These are phyloP conservation scores for Cichorium intybus DNA, from an alignment of 140 eudicot genomes.

Conservation along the genomic window DNA sequence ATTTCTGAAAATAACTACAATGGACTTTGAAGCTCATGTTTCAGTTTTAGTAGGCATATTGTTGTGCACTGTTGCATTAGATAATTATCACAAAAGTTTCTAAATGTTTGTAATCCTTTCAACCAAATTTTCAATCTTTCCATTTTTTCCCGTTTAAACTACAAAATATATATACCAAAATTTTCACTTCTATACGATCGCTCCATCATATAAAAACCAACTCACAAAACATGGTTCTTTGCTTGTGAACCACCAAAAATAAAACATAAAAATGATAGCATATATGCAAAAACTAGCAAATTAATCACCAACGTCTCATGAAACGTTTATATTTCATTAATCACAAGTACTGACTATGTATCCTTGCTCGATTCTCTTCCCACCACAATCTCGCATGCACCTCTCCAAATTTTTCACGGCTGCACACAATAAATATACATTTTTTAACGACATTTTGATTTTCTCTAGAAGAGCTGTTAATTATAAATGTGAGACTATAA, in stretches of 20 bases:
- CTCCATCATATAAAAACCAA: slow-evolving; percentile 1
- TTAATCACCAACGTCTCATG: not conserved
- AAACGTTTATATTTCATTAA: not conserved
- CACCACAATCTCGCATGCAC: slow-evolving; percentile 71
- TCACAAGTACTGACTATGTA: slow-evolving; percentile 58
- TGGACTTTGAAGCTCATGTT: too few species aligned
- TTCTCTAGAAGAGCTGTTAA: not conserved
- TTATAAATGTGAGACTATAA: not conserved
- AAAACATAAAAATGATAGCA: slow-evolving; percentile 1
- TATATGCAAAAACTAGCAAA: slow-evolving; percentile 1
- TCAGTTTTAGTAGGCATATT: too few species aligned
- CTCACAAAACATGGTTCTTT: slow-evolving; percentile 4
- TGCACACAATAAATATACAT: slow-evolving; percentile 27
- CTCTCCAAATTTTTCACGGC: slow-evolving; percentile 71
- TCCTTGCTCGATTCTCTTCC: slow-evolving; percentile 73
- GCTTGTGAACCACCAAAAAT: slow-evolving; percentile 7
- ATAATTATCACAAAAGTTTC: too few species aligned
- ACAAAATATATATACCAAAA: not conserved
- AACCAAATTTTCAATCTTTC: not conserved
- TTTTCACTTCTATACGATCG: slow-evolving; percentile 15
- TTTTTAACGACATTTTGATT: not conserved
- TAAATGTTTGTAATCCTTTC: too few species aligned
- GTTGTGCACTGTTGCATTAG: too few species aligned
- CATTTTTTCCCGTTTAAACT: not conserved
- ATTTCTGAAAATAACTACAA: too few species aligned